Conservation (phyloP, 1,284 basidiomycete species). For the Coniferiporia sulphurascens region DNA sequence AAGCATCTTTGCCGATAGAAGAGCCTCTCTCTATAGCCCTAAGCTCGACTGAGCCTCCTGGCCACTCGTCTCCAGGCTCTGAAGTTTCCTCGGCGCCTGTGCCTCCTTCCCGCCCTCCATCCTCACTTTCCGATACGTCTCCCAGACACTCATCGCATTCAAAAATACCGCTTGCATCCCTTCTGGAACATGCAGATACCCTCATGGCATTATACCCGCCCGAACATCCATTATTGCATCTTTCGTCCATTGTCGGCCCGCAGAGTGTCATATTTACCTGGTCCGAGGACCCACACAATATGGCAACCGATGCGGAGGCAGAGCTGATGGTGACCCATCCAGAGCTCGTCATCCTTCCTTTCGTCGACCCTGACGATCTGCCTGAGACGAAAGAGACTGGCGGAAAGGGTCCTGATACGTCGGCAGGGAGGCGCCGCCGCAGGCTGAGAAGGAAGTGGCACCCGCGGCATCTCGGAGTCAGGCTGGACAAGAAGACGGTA, state of each 20-base stretch:
- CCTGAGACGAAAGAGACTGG: conserved; percentile 26
- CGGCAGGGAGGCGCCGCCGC: conserved; percentile 22
- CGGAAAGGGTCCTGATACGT: conserved; percentile 18
- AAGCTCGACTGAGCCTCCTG: not conserved
- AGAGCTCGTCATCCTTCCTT: conserved; percentile 48
- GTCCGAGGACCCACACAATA: conserved; percentile 37
- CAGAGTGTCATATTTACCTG: conserved; percentile 58
- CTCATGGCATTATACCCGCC: conserved; percentile 43
- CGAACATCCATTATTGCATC: conserved; percentile 37
- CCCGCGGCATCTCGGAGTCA: conserved; percentile 25
- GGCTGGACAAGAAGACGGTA: conserved; percentile 42
- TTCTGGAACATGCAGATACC: conserved; percentile 41
- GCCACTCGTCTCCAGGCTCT: not conserved
- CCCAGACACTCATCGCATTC: not conserved
- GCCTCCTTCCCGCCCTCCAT: not conserved
- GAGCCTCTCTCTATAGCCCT: not conserved
- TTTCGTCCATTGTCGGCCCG: conserved; percentile 67
- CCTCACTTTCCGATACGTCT: not conserved
- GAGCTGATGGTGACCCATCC: conserved; percentile 56
- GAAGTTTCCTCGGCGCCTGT: not conserved
- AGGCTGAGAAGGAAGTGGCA: conserved; percentile 26
- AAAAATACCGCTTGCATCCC: conserved; percentile 28
- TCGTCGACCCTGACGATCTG: conserved; percentile 33
- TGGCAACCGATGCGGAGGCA: conserved; percentile 51
- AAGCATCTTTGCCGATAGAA: not conserved